phyloP scores from a whole-genome alignment of 208 protist species.

The Tritrichomonas foetus region DNA sequence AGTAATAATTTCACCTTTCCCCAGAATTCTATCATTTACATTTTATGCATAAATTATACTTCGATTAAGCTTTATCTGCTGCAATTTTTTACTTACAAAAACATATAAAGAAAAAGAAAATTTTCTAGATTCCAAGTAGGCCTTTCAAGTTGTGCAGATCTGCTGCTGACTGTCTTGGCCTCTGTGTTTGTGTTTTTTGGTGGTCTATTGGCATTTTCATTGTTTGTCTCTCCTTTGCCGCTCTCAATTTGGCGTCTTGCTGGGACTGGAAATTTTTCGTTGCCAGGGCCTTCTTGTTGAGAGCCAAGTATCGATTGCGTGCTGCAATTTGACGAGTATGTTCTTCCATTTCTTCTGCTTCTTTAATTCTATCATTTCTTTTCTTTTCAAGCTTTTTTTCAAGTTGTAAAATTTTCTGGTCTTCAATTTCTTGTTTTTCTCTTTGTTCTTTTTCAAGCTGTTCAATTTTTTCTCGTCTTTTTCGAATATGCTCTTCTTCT shows the following conservation, averaged over 20 bases:
- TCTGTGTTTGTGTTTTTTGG: background rate
- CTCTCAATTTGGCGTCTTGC: background rate
- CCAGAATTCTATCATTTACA: too few relatives aligned
- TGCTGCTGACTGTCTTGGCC: background rate
- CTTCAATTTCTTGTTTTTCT: background rate
- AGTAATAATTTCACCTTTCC: too few relatives aligned
- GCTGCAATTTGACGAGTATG: background rate
- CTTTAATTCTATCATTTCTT: background rate
- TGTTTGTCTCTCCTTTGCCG: conserved; percentile 21
- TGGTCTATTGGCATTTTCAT: background rate
- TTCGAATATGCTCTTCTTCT: background rate
- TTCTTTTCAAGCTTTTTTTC: conserved; percentile 7
- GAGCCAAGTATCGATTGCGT: background rate
- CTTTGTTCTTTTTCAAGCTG: background rate
- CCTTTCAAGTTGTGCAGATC: background rate
- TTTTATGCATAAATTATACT: too few relatives aligned
- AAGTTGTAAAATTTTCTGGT: background rate
- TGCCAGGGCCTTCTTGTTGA: conserved; percentile 1
- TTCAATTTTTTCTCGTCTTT: background rate
- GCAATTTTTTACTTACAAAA: too few relatives aligned
- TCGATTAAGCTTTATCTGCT: too few relatives aligned
- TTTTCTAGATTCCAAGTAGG: background rate
- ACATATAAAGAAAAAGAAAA: too few relatives aligned
- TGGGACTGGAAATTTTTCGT: background rate
- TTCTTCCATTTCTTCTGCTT: conserved; percentile 38